Conservation (phyloP, 2,329 filamentous ascomycete species). For the Sporothrix schenckii region DNA sequence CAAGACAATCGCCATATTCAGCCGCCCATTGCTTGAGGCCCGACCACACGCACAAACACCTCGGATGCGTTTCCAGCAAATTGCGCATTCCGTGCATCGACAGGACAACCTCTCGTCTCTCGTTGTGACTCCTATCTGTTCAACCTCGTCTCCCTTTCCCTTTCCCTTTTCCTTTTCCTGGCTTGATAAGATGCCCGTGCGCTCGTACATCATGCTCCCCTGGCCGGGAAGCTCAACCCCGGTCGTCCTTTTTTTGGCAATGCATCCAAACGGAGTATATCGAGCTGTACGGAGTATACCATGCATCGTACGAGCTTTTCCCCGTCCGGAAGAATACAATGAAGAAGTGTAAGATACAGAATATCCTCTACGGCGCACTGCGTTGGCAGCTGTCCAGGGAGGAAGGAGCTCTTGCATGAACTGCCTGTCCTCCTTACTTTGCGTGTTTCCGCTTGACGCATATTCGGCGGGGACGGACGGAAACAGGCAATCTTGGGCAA, state of each 20-base stretch:
- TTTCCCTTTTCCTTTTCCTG: slow-evolving; percentile 3
- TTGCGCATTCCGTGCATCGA: slow-evolving; percentile 10
- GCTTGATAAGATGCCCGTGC: slow-evolving; percentile 24
- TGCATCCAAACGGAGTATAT: slow-evolving; percentile 10
- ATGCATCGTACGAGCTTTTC: not conserved
- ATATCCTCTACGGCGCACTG: no score
- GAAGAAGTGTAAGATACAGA: no score
- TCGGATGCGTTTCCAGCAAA: slow-evolving; percentile 26
- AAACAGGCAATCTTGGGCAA: slow-evolving; percentile 15
- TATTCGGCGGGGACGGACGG: not conserved
- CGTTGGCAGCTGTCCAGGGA: not conserved
- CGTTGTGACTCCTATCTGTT: not conserved
- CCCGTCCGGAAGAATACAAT: not conserved
- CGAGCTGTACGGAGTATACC: not conserved
- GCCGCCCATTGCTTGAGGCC: not conserved
- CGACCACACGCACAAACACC: not conserved
- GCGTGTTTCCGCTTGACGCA: slow-evolving; percentile 1
- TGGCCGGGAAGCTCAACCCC: slow-evolving; percentile 22
- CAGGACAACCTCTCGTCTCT: not conserved
- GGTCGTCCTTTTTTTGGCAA: slow-evolving; percentile 13
- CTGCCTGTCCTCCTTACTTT: not conserved
- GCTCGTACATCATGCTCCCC: slow-evolving; percentile 28
- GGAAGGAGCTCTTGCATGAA: slow-evolving; percentile 15
- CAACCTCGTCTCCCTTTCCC: not conserved
- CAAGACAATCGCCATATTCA: not conserved